Percentiles rank a stretch among this genome's conserved stretches.
Evolutionary conservation across 805 yeast genomes (phyloP).

Genomic region (Kuraishia cidri): DNA sequence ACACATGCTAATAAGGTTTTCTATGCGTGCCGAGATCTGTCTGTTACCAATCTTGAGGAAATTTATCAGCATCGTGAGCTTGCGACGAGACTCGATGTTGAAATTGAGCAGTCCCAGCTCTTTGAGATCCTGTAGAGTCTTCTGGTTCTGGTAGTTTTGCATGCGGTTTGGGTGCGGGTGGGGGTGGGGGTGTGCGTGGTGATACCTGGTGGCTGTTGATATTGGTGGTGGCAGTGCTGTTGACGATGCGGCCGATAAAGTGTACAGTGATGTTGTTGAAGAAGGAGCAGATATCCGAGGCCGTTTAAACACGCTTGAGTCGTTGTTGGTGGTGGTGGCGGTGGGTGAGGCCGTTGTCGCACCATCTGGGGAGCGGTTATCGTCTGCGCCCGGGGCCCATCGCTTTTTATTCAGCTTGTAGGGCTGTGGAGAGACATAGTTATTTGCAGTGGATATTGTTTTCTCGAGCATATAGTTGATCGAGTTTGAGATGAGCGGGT

Average conservation of each 20-base stretch:
- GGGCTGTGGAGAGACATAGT: conserved; percentile 7
- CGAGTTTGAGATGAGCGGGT: conserved; percentile 25
- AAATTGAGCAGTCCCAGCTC: conserved; percentile 22
- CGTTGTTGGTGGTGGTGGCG: neutral
- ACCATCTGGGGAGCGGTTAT: neutral
- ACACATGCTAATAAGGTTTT: conserved; percentile 29
- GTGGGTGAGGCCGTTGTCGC: neutral
- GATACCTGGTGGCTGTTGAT: neutral
- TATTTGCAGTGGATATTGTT: conserved; percentile 19
- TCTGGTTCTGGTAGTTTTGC: no score
- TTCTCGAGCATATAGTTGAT: conserved; percentile 25
- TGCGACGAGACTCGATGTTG: conserved; percentile 59
- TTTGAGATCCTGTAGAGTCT: conserved; percentile 20
- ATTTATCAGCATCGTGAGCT: conserved; percentile 72
- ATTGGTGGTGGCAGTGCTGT: neutral
- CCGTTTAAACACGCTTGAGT: neutral
- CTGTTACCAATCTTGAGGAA: conserved; percentile 74
- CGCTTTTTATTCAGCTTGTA: no score
- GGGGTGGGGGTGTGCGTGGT: neutral
- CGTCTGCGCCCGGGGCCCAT: neutral
- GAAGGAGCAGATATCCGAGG: neutral
- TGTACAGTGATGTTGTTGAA: neutral
- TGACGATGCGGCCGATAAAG: neutral
- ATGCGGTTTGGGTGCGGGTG: no score
- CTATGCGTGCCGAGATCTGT: conserved; percentile 61